These are phyloP conservation scores for Kodamaea alishanica DNA, from an alignment of 1,139 yeast genomes.

Conservation along the genomic window DNA sequence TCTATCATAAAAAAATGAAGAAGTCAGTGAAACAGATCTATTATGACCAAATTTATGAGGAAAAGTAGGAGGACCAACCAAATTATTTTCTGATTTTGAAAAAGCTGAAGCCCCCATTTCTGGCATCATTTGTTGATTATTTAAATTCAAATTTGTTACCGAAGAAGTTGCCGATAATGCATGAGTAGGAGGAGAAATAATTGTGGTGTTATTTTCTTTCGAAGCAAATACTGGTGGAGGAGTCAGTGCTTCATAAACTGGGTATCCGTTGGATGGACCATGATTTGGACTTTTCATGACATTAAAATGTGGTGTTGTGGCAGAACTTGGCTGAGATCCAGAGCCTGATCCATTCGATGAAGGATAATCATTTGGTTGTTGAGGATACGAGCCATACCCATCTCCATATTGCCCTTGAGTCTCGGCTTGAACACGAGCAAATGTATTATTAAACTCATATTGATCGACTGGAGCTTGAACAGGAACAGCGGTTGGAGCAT, in stretches of 20 bases:
- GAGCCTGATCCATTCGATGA: not conserved
- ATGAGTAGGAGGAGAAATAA: conserved; percentile 28
- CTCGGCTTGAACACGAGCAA: too few species aligned
- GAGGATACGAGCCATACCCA: not conserved
- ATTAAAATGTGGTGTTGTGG: not conserved
- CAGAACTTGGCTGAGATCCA: not conserved
- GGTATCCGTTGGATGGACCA: conserved; percentile 6
- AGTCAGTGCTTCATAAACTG: conserved; percentile 11
- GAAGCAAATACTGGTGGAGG: conserved; percentile 17
- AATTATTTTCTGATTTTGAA: conserved; percentile 32
- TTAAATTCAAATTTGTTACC: conserved; percentile 34
- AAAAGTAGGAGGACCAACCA: conserved; percentile 16
- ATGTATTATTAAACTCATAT: too few species aligned
- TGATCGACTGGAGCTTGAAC: too few species aligned
- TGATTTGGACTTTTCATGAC: conserved; percentile 1
- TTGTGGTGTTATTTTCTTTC: conserved; percentile 4
- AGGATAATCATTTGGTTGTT: too few species aligned
- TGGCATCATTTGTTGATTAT: conserved; percentile 6
- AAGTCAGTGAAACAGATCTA: conserved; percentile 40
- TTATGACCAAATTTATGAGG: conserved; percentile 24
- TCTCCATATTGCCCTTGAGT: not conserved
- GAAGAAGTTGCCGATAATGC: conserved; percentile 39
- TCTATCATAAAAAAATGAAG: conserved; percentile 34
- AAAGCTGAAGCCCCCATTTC: conserved; percentile 7
- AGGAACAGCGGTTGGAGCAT: too few species aligned